phyloP scores from a whole-genome alignment of 345 rosid species.

The Ceriops decandra region DNA sequence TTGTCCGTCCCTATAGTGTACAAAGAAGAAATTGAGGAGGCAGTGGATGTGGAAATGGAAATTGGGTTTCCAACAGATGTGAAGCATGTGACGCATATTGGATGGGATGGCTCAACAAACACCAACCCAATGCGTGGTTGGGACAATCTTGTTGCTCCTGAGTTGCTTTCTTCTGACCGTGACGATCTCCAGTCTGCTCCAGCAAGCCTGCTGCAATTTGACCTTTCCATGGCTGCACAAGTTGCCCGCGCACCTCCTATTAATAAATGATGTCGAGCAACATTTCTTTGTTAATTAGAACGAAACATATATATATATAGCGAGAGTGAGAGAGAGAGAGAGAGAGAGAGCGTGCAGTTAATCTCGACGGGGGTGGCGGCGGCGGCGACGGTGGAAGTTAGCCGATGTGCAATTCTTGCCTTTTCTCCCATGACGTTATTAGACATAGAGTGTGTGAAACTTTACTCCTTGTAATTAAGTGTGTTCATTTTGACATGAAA shows the following conservation, averaged over 20 bases:
- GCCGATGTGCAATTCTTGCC: too few species aligned
- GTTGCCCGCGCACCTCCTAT: conserved; percentile 10
- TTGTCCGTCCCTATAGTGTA: conserved; percentile 31
- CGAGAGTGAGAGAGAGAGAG: too few species aligned
- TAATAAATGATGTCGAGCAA: too few species aligned
- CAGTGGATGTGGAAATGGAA: conserved; percentile 32
- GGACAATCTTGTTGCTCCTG: conserved; percentile 23
- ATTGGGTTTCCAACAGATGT: conserved; percentile 81
- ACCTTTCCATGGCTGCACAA: conserved; percentile 31
- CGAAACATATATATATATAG: too few species aligned
- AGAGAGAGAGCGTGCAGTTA: too few species aligned
- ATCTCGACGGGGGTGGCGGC: too few species aligned
- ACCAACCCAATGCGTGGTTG: conserved; percentile 25
- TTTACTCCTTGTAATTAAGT: too few species aligned
- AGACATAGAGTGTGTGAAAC: too few species aligned
- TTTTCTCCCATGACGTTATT: too few species aligned
- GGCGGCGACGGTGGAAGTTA: too few species aligned
- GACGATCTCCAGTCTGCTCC: conserved; percentile 18
- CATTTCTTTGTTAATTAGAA: too few species aligned
- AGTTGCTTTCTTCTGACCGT: background rate
- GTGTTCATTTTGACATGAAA: too few species aligned
- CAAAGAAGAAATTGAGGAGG: conserved; percentile 54
- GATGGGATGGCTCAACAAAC: conserved; percentile 54
- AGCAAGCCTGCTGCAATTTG: conserved; percentile 20
- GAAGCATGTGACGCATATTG: conserved; percentile 81